Evolutionary conservation across 495 filamentous ascomycete genomes (phyloP).

Genomic region (Xanthoparmelia taractica): DNA sequence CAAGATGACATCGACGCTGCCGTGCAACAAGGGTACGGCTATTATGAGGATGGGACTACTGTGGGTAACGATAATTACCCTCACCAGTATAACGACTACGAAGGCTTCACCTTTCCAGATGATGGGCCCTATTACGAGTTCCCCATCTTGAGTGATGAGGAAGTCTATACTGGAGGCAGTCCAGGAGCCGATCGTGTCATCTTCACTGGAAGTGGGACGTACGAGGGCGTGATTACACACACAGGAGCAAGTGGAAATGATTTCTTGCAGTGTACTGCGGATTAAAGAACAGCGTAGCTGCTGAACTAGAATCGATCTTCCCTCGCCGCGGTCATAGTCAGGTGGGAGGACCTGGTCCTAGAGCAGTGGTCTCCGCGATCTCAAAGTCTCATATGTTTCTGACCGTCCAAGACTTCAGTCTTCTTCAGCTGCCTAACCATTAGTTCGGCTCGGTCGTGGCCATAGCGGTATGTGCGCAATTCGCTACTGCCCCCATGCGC

Average conservation of each 20-base stretch:
- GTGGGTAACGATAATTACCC: constrained; percentile 52
- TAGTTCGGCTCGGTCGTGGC: neutral
- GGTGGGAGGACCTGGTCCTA: neutral
- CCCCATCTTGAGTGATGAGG: constrained; percentile 51
- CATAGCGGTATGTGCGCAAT: neutral
- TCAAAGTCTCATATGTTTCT: neutral
- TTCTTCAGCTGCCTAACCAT: neutral
- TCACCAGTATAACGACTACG: constrained; percentile 66
- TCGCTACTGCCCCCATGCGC: neutral
- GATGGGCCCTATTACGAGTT: constrained; percentile 64
- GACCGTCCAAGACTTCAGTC: neutral
- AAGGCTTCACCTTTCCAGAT: constrained; percentile 60
- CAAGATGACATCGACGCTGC: constrained; percentile 39
- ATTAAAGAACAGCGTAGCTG: neutral
- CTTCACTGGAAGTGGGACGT: constrained; percentile 46
- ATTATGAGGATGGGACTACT: constrained; percentile 40
- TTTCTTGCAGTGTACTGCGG: constrained; percentile 50
- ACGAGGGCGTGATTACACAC: constrained; percentile 59
- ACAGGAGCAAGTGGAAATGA: constrained; percentile 58
- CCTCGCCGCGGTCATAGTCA: neutral
- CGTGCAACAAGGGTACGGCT: constrained; percentile 39
- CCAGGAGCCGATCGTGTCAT: constrained; percentile 68
- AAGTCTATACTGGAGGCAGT: constrained; percentile 53
- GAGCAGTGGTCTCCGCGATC: neutral
- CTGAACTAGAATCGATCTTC: no score